Base-by-base conservation (phyloP, 108 stramenopile species). In the Nannochloropsis oceanica region DNA sequence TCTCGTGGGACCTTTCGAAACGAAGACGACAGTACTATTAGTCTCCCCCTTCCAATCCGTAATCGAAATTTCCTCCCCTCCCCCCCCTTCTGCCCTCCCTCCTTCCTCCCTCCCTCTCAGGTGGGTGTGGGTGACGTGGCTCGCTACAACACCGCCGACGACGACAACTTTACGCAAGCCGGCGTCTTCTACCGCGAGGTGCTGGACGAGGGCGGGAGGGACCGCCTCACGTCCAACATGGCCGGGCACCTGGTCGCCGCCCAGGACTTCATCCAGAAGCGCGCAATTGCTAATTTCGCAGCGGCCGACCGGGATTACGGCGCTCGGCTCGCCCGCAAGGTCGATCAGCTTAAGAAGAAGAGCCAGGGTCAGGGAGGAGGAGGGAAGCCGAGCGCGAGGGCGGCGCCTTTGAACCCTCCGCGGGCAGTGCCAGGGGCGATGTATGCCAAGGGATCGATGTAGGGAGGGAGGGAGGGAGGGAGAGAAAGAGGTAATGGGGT, bases 101-200 rank as follows among this genome's bases (percentile, higher is more conserved):
- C 81, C n/a, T 81, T 14, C 85, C 85, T 80, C 25, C 79, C 2
- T 26, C 85, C 87, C 73, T 34, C 44, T 8, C 84, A 87, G 44
- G 80, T 46, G 59, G 83, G 86, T 24, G 81, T 88, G 25, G 93
- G 92, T 13, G 91, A 92, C 34, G 92, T 92, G 10, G 86, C 80
- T 14, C 91, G 93, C 42, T 83, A 86, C 81, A 91, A 92, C 24
- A 91, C 92, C 43, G 92, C 89, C 22, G 91, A 92, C 79, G 91
- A 92, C 27, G 93, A 93, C 87, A 92, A 92, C 90, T 93, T 90
- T 80, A 43, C 84, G 18, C 93, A 93, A 89, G 82, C 84, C 73
- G 83, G 88, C 13, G 27, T 50, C 42, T 92, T 93, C 82, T 91
- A 89, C 84, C 86, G 89, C 81, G 43, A 24, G 12, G 59, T 91